Percentiles rank a stretch among this genome's conserved stretches.
Evolutionary conservation across 306 rosid species (phyloP).

Genomic region (Fragaria iinumae): DNA sequence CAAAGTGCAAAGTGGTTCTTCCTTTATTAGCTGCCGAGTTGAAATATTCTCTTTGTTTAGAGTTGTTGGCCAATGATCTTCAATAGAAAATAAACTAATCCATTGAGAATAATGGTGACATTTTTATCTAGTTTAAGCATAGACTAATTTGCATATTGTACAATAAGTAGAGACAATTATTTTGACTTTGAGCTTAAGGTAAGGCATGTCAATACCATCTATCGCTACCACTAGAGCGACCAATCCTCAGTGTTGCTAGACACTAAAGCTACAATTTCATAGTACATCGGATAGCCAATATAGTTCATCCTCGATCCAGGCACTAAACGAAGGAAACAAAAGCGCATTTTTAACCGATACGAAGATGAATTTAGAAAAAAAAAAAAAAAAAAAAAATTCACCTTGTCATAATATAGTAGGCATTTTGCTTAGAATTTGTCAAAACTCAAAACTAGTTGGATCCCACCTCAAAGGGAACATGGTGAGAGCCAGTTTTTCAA

Average conservation of each 20-base stretch:
- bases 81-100: conserved; percentile 6
- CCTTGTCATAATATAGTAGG: not conserved
- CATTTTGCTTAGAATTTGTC: not conserved
- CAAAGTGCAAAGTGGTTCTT: conserved; percentile 3
- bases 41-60: conserved; percentile 25
- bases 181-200: not conserved
- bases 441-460: conserved; percentile 1
- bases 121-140: not conserved
- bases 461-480: conserved; percentile 6
- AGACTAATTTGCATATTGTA: not conserved
- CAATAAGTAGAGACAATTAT: not conserved
- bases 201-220: not conserved
- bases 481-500: not conserved
- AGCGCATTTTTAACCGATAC: not conserved
- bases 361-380: not conserved
- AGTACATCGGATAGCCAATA: not conserved
- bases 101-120: not conserved
- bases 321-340: not conserved
- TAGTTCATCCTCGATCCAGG: not conserved
- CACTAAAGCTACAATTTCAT: not conserved
- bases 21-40: conserved; percentile 18
- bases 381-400: not conserved
- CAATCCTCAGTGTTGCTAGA: not conserved
- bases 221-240: not conserved
- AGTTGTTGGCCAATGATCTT: conserved; percentile 4